A percentile compares a stretch with the other conserved stretches of the same genome.
Evolutionary conservation across 108 stramenopile genomes (phyloP).

Genomic region (Schizochytrium sp.): DNA sequence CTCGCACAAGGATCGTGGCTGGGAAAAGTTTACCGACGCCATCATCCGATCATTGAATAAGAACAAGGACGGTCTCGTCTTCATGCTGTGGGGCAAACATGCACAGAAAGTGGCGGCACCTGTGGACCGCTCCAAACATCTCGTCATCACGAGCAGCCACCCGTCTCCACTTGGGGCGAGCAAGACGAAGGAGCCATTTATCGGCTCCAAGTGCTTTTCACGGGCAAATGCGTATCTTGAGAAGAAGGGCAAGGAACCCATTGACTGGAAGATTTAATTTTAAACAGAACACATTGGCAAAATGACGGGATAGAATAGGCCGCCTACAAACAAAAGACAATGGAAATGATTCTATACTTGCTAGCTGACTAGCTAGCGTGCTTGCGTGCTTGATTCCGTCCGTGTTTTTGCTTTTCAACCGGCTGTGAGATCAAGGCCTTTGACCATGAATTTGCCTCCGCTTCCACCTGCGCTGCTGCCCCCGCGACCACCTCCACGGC

Average conservation of each 20-base stretch:
- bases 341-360: no score
- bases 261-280: constrained; percentile 69
- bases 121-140: constrained; percentile 19
- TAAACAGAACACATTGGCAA: background rate
- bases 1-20: constrained; percentile 82
- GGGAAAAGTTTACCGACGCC: constrained; percentile 89
- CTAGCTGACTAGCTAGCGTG: no score
- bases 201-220: constrained; percentile 79
- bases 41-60: constrained; percentile 61
- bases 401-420: background rate
- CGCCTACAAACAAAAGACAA: no score
- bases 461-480: background rate
- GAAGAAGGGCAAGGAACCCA: constrained; percentile 52
- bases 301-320: no score
- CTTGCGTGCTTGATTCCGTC: no score
- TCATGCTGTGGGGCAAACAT: constrained; percentile 94
- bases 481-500: background rate
- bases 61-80: constrained; percentile 68
- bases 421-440: background rate
- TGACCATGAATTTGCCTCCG: background rate
- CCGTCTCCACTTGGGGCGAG: constrained; percentile 50
- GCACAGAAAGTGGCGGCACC: constrained; percentile 55
- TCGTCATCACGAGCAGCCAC: constrained; percentile 37
- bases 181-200: constrained; percentile 77
- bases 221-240: constrained; percentile 70